These are phyloP conservation scores for Fistulina hepatica DNA, from an alignment of 1,284 basidiomycete genomes.

Conservation along the genomic window DNA sequence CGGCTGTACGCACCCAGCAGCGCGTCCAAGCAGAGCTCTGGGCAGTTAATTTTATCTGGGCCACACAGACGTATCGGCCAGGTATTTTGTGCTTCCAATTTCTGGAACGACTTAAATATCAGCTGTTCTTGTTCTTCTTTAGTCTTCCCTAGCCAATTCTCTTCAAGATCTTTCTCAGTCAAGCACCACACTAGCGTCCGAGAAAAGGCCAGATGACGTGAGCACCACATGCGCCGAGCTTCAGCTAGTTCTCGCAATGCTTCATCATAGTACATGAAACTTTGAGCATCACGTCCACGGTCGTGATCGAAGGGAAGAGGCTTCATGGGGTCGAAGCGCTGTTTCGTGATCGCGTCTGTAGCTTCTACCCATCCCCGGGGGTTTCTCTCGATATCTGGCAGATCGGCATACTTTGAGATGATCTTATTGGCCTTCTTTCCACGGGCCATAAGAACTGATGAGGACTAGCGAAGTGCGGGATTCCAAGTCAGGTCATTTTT, in stretches of 20 bases:
- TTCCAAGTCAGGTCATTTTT: no score
- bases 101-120: slow-evolving; percentile 9
- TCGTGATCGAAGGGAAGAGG: slow-evolving; percentile 9
- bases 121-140: slow-evolving; percentile 9
- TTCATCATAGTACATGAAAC: slow-evolving; percentile 8
- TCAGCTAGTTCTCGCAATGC: slow-evolving; percentile 11
- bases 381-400: slow-evolving; percentile 23
- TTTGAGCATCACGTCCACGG: slow-evolving; percentile 4
- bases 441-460: no score
- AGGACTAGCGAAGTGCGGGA: no score
- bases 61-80: slow-evolving; percentile 1
- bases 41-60: slow-evolving; percentile 7
- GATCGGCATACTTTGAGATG: no score
- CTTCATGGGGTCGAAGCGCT: slow-evolving; percentile 8
- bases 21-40: slow-evolving; percentile 11
- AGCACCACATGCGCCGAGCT: slow-evolving; percentile 10
- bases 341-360: slow-evolving; percentile 8
- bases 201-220: slow-evolving; percentile 6
- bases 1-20: slow-evolving; percentile 5
- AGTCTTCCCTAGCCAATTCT: slow-evolving; percentile 8
- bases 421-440: no score
- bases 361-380: slow-evolving; percentile 25
- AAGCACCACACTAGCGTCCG: slow-evolving; percentile 5
- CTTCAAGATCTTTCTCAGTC: slow-evolving; percentile 11
- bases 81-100: slow-evolving; percentile 4